Evolutionary conservation across 2,329 filamentous ascomycete genomes (phyloP).

Genomic region (Talaromyces pinophilus): DNA sequence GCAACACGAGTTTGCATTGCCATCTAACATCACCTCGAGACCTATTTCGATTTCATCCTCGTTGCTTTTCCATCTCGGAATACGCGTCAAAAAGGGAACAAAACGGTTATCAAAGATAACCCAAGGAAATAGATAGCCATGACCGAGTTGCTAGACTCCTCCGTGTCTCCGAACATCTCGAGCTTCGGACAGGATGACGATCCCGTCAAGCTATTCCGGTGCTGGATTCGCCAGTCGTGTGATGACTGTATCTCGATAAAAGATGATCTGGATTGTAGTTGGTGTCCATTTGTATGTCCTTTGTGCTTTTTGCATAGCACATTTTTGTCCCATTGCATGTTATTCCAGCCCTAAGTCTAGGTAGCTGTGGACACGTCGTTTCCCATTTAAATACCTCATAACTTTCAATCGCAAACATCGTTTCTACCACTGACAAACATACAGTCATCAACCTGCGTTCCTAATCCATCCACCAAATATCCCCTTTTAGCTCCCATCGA

Average conservation of each 20-base stretch:
- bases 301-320: not conserved
- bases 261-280: slow-evolving; percentile 36
- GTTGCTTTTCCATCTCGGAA: no score
- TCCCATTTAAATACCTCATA: not conserved
- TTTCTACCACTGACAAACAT: not conserved
- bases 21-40: not conserved
- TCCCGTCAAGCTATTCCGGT: slow-evolving; percentile 26
- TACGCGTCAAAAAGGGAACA: not conserved
- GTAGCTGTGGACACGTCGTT: not conserved
- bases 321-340: not conserved
- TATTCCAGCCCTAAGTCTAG: not conserved
- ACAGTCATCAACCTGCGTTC: slow-evolving; percentile 45
- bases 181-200: slow-evolving; percentile 18
- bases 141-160: not conserved
- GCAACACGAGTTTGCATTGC: no score
- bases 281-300: slow-evolving; percentile 41
- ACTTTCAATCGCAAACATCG: not conserved
- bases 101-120: not conserved
- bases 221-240: slow-evolving; percentile 43
- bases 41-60: no score
- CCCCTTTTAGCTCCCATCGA: slow-evolving; percentile 43
- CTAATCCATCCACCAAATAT: slow-evolving; percentile 36
- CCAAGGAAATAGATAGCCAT: not conserved
- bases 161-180: not conserved
- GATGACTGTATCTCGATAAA: slow-evolving; percentile 34